phyloP scores from a whole-genome alignment of 768 basidiomycete species.

The Gymnopilus dilepis region DNA sequence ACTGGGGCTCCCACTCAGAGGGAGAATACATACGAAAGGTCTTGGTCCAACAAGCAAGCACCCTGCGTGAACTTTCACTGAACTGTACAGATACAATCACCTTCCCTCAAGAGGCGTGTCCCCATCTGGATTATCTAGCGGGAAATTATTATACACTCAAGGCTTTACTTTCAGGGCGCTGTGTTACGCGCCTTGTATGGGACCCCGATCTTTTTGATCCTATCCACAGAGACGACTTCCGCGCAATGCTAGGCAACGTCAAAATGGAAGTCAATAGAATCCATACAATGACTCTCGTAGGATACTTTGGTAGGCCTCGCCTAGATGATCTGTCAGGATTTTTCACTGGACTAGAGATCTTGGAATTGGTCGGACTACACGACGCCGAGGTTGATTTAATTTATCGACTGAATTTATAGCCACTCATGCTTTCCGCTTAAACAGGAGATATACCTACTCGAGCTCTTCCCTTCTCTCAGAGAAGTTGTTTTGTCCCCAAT shows the following conservation, averaged over 20 bases:
- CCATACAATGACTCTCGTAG: neutral
- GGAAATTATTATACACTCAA: neutral
- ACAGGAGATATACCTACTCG: neutral
- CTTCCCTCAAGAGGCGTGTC: neutral
- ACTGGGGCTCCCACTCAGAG: constrained; percentile 7
- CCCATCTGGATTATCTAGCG: neutral
- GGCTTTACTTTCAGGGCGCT: neutral
- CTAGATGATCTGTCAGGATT: neutral
- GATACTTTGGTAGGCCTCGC: neutral
- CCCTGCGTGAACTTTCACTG: neutral
- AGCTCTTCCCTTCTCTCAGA: neutral
- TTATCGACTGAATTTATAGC: neutral
- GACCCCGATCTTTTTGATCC: neutral
- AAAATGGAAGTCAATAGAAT: neutral
- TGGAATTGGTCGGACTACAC: neutral
- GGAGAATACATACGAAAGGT: neutral
- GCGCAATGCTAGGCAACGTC: neutral
- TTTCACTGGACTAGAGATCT: neutral
- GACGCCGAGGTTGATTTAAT: neutral
- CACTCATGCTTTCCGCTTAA: neutral
- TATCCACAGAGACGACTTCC: neutral
- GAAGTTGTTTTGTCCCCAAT: neutral
- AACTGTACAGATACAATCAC: too few species aligned
- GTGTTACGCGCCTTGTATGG: neutral
- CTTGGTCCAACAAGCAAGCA: neutral